These are phyloP conservation scores for Coemansia biformis DNA, from an alignment of 192 early-diverging fungal species.

Conservation along the genomic window DNA sequence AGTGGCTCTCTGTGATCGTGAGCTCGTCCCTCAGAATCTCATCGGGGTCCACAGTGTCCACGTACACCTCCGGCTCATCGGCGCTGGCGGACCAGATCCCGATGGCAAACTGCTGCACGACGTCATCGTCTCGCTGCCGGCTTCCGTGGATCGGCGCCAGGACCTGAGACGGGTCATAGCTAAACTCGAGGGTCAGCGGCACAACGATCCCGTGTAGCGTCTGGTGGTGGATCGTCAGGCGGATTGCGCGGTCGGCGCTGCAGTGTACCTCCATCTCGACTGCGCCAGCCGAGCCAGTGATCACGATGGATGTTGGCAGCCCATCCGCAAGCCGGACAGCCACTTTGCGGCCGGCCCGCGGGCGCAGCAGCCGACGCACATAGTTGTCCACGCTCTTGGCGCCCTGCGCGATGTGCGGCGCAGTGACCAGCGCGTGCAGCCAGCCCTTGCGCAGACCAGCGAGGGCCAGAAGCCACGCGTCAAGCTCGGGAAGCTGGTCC, in stretches of 20 bases:
- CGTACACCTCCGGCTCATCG: not conserved
- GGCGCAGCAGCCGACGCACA: slow-evolving; percentile 55
- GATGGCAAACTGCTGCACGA: slow-evolving; percentile 3
- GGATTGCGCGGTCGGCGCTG: slow-evolving; percentile 57
- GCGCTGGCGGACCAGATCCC: slow-evolving; percentile 14
- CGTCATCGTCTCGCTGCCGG: not conserved
- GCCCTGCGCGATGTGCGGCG: slow-evolving; percentile 70
- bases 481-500: slow-evolving; percentile 4
- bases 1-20: slow-evolving; percentile 66
- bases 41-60: slow-evolving; percentile 1
- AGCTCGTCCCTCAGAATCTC: slow-evolving; percentile 1
- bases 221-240: slow-evolving; percentile 42
- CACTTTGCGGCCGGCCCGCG: slow-evolving; percentile 52
- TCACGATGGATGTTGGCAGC: not conserved
- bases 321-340: not conserved
- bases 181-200: slow-evolving; percentile 20
- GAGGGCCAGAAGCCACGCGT: slow-evolving; percentile 62
- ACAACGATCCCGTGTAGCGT: slow-evolving; percentile 37
- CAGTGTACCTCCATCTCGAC: slow-evolving; percentile 77
- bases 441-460: slow-evolving; percentile 66
- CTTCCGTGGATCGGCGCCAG: slow-evolving; percentile 17
- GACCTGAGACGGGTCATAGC: slow-evolving; percentile 4
- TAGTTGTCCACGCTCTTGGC: slow-evolving; percentile 56
- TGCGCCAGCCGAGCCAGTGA: slow-evolving; percentile 54
- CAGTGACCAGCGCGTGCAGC: slow-evolving; percentile 72